Evolutionary conservation across 106 monocot genomes (phyloP), one percentile per base, ranked within the genome.

Genomic region (Allium sativum): DNA sequence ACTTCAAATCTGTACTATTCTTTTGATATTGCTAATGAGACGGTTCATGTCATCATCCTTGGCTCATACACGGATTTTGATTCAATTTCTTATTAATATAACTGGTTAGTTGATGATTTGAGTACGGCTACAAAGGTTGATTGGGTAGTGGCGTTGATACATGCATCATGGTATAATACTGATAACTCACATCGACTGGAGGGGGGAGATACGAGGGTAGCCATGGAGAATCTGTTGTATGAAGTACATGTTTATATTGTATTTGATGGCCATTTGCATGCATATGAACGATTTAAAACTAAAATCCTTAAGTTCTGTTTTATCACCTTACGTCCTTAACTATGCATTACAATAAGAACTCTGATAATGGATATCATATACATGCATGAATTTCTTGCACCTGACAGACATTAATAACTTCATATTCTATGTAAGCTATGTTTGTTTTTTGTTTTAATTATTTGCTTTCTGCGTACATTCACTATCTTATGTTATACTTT

Each of bases 91-190:
- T 59, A 70, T 15, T 64, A 85, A 60, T 72, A 72, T 53, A 65
- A 51, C 15, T 85, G 85, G 81, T 65, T 81, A 9, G 65, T 55
- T 45, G 51, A 42, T 64, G 80, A 85, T 53, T 52, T 85, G 42
- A 65, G 48, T 12, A 81, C 65, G 74, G 48, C 70, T 60, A 55
- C 82, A 50, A 12, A 11, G 11, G 61, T 21, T 65, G 89, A 85
- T 7, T 93, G 85, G 85, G n/a, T 83, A 42, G 10, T 93, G 17
- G 93, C 58, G 18, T 58, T 93, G n/a, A 21, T 93, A 31, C 93
- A 93, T 55, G 85, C 86, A 21, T 89, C 93, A 44, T 93, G 93
- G 93, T 93, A 93, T 61, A 93, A 79, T 68, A 61, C 66, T 20
- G 78, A 86, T 53, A 58, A 69, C 21, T 78, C 72, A 6, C 86